Conservation (phyloP, 768 basidiomycete genomes). For the Tubosaeta sp. region DNA sequence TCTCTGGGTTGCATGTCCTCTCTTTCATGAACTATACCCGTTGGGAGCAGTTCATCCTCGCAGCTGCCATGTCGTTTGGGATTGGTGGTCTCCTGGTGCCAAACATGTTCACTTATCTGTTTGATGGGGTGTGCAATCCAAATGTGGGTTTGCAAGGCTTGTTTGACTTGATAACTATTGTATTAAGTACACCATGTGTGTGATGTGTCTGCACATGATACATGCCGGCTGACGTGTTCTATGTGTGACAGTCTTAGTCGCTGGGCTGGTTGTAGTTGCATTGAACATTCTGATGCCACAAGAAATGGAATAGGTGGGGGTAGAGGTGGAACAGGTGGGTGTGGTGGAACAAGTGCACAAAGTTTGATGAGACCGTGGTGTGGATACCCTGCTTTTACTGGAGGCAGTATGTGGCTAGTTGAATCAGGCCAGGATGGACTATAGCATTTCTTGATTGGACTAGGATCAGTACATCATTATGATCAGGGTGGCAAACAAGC, state of each 20-base stretch:
- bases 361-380: neutral
- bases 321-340: slow-evolving; percentile 26
- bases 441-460: neutral
- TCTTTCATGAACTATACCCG: slow-evolving; percentile 55
- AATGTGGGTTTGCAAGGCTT: slow-evolving; percentile 59
- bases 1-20: slow-evolving; percentile 69
- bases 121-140: slow-evolving; percentile 53
- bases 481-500: neutral
- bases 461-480: neutral
- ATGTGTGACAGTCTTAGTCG: slow-evolving; percentile 38
- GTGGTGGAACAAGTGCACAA: neutral
- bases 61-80: slow-evolving; percentile 65
- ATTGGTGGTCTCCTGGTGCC: slow-evolving; percentile 68
- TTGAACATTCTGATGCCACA: slow-evolving; percentile 56
- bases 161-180: slow-evolving; percentile 73
- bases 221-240: too few relatives aligned
- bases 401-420: too few relatives aligned
- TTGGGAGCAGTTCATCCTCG: slow-evolving; percentile 64
- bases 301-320: slow-evolving; percentile 20
- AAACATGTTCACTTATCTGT: slow-evolving; percentile 62
- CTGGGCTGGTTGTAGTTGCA: slow-evolving; percentile 54
- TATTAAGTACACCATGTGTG: slow-evolving; percentile 38
- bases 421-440: too few relatives aligned
- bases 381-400: neutral
- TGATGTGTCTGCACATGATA: too few relatives aligned